Evolutionary conservation across 371 early-diverging fungal genomes (phyloP), one percentile per base, ranked within the genome.

Genomic region (Mortierella sp.): DNA sequence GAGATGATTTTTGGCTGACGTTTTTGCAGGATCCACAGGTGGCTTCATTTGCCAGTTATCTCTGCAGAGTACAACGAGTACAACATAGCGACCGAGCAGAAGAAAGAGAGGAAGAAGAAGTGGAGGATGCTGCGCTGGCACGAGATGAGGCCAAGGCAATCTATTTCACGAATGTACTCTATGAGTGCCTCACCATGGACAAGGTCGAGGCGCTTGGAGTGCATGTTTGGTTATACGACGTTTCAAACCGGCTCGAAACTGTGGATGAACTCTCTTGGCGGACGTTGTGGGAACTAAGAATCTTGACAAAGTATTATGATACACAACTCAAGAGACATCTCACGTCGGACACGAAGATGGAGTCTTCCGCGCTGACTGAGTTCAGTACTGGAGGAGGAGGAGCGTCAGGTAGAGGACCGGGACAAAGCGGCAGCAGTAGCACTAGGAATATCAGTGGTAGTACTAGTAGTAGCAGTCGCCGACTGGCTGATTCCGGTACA

Each of bases 11-110:
- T 43, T 51, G 66, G 11, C 41, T 58, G 44, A 70, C 70, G 4
- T 67, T 80, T 19, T 52, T 65, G 27, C 68, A 81, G 51, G 81
- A 81, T 24, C 72, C 79, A 24, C 72, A 79, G 42, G 81, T 79
- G 37, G 65, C 71, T 23, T 67, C 81, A 6, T 81, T 81, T 64
- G 70, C 81, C 3, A 66, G 54, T 9, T 54, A 75, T 31, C 62
- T 81, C 30, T 81, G 81, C 30, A 57, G 69, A n/a, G 48, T 57
- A 7, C 60, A 21, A 19, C 31, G 32, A 21, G 39, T 57, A 7
- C 60, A 21, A 19, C 31, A 24, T 19, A 30, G 30, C 6, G 63
- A 44, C 28, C 32, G 50, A 15, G 6, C 39, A 39, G 17, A 17
- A 39, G 11, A 11, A 39, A 17, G 4, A 39, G 39, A 4, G 17